Evolutionary conservation across 805 yeast species (phyloP).

Genomic region (Zygosaccharomyces bailii): DNA sequence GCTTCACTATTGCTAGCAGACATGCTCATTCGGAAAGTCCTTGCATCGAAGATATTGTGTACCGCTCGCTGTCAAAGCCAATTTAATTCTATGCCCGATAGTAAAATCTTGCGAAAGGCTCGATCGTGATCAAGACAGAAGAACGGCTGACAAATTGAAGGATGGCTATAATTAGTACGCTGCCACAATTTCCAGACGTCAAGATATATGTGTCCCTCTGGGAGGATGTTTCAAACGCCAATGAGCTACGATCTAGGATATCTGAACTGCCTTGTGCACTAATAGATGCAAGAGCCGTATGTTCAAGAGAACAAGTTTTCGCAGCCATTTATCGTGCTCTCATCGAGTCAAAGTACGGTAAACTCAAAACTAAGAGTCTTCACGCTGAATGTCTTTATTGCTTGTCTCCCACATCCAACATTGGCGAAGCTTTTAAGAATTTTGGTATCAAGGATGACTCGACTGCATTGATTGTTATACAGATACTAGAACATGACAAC

Average conservation of each 20-base stretch:
- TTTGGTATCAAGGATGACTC: constrained; percentile 63
- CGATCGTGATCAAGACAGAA: background rate
- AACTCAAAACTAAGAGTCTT: constrained; percentile 57
- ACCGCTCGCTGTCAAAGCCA: background rate
- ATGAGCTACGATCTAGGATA: constrained; percentile 42
- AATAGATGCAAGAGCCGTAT: constrained; percentile 54
- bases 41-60: background rate
- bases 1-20: constrained; percentile 3
- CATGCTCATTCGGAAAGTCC: background rate
- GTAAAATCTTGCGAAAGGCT: background rate
- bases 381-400: constrained; percentile 71
- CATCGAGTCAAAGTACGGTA: constrained; percentile 45
- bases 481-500: too few species aligned
- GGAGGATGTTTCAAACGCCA: constrained; percentile 43
- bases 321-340: constrained; percentile 61
- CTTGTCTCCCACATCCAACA: constrained; percentile 65
- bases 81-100: constrained; percentile 2
- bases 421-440: constrained; percentile 61
- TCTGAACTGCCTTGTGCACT: constrained; percentile 59
- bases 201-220: constrained; percentile 44
- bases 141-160: background rate
- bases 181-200: constrained; percentile 48
- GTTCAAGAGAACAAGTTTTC: constrained; percentile 59
- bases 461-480: constrained; percentile 48
- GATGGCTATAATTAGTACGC: constrained; percentile 15